phyloP scores from a whole-genome alignment of 352 stramenopile species.

The Phytophthora ramorum region DNA sequence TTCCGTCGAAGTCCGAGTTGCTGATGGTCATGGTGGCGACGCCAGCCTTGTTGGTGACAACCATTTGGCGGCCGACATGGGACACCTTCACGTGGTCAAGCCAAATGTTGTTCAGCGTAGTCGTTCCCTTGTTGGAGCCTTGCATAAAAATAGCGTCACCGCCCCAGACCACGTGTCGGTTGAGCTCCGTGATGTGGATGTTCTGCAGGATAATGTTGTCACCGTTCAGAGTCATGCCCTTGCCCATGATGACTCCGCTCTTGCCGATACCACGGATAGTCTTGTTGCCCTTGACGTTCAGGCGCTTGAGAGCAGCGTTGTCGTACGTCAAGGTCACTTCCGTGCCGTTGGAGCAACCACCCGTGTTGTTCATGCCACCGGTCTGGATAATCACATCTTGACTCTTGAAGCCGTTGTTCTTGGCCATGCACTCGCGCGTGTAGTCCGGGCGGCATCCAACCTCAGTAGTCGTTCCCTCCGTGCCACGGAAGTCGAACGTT shows the following conservation, averaged over 20 bases:
- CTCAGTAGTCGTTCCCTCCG: conserved; percentile 42
- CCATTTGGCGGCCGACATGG: conserved; percentile 41
- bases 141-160: conserved; percentile 46
- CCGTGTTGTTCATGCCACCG: conserved; percentile 47
- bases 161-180: conserved; percentile 48
- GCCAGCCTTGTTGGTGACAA: conserved; percentile 43
- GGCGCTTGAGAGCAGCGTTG: conserved; percentile 22
- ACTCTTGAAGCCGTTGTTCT: too few species aligned
- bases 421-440: conserved; percentile 39
- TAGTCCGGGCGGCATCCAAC: conserved; percentile 38
- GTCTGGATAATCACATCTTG: conserved; percentile 47
- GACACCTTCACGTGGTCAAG: conserved; percentile 50
- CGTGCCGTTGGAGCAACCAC: conserved; percentile 42
- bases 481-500: conserved; percentile 40
- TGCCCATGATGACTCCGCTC: conserved; percentile 41
- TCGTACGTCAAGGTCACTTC: conserved; percentile 23
- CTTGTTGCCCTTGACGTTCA: conserved; percentile 43
- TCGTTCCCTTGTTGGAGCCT: conserved; percentile 18
- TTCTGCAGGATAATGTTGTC: conserved; percentile 50
- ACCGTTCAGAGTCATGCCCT: conserved; percentile 32
- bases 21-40: conserved; percentile 52
- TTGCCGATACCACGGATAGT: conserved; percentile 41
- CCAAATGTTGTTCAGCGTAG: conserved; percentile 41
- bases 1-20: conserved; percentile 62
- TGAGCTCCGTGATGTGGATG: conserved; percentile 48